Percentiles rank a stretch among this genome's conserved stretches.
Conservation (phyloP, 305 asterid species). For the Solanum chacoense region DNA sequence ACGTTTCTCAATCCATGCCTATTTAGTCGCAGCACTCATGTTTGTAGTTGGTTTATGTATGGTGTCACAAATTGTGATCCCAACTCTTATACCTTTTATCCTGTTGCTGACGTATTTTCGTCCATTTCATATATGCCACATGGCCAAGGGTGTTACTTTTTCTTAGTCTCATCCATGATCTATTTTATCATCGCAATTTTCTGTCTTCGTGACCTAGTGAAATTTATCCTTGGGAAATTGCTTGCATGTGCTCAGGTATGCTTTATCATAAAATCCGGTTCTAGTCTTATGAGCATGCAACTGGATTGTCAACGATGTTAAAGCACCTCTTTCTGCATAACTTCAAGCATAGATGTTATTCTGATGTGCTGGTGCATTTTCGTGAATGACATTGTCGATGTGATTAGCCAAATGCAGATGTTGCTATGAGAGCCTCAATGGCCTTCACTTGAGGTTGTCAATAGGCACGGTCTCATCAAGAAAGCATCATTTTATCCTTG, state of each 20-base stretch:
- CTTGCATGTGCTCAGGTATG: not conserved
- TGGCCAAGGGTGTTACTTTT: not conserved
- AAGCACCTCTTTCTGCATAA: not conserved
- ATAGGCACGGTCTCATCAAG: not conserved
- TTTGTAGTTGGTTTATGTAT: not conserved
- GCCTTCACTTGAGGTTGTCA: not conserved
- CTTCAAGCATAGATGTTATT: not conserved
- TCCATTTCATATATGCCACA: not conserved
- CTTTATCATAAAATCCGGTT: not conserved
- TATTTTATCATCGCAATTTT: not conserved
- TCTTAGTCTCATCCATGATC: not conserved
- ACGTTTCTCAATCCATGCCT: not conserved
- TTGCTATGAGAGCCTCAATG: not conserved
- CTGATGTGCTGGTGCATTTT: not conserved
- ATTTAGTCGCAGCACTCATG: not conserved
- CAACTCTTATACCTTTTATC: not conserved
- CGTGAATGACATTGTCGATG: not conserved
- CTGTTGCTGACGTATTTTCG: not conserved
- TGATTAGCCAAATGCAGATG: not conserved
- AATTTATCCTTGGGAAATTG: not conserved
- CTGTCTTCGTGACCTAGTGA: not conserved
- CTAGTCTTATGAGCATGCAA: not conserved
- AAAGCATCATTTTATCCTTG: not conserved
- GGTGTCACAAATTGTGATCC: not conserved
- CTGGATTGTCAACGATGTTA: not conserved